Evolutionary conservation across 192 early-diverging fungal genomes (phyloP).

Genomic region (Linnemannia hyalina): DNA sequence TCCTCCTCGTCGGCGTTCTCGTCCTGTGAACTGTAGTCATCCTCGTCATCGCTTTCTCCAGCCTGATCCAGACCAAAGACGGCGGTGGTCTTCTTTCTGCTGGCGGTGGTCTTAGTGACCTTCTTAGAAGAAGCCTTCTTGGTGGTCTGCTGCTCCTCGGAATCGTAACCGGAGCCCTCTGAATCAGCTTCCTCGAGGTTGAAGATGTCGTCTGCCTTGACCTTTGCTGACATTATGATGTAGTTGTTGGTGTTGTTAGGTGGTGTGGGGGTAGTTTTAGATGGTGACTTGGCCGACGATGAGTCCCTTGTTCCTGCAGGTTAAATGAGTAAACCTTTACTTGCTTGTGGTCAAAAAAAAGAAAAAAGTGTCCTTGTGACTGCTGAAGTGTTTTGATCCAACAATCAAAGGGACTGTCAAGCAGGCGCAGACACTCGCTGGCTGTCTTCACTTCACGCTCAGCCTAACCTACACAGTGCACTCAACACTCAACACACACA

Average conservation of each 20-base stretch:
- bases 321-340: no score
- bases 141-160: conserved; percentile 27
- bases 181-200: conserved; percentile 44
- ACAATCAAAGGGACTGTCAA: not conserved
- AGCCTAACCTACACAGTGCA: not conserved
- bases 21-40: conserved; percentile 36
- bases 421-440: not conserved
- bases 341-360: conserved; percentile 19
- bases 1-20: conserved; percentile 4
- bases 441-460: not conserved
- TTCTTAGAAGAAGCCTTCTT: conserved; percentile 6
- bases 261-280: not conserved
- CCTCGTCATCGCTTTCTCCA: conserved; percentile 18
- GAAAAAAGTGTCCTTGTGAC: conserved; percentile 6
- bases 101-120: conserved; percentile 1
- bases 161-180: conserved; percentile 36
- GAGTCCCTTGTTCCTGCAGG: not conserved
- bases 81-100: conserved; percentile 19
- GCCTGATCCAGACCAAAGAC: conserved; percentile 48
- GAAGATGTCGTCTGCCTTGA: conserved; percentile 43
- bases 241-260: not conserved
- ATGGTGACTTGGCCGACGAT: not conserved
- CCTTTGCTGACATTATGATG: conserved; percentile 27
- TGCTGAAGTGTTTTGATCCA: conserved; percentile 27
- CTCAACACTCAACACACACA: not conserved